These are phyloP conservation scores for Penicillium sp. DNA, from an alignment of 2,329 filamentous ascomycete species.

Conservation along the genomic window DNA sequence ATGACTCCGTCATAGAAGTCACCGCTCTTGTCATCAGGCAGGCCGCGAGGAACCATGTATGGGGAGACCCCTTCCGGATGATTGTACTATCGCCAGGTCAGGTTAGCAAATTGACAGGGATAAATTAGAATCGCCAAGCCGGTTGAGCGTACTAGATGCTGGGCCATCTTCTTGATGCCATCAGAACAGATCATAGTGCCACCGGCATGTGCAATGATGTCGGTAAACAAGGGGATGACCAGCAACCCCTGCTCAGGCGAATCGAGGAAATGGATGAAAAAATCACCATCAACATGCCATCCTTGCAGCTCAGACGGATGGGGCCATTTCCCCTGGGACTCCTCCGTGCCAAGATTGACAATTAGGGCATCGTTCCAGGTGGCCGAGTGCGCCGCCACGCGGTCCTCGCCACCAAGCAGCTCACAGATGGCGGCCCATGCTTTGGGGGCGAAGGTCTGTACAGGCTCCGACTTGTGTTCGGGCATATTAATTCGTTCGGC, in stretches of 20 bases:
- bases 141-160: conserved; percentile 52
- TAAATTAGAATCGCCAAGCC: not conserved
- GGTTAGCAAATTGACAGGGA: not conserved
- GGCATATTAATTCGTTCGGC: conserved; percentile 69
- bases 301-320: conserved; percentile 60
- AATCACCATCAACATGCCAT: conserved; percentile 76
- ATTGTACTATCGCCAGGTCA: conserved; percentile 46
- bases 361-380: conserved; percentile 72
- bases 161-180: conserved; percentile 63
- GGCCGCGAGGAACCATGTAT: conserved; percentile 65
- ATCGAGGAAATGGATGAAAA: conserved; percentile 75
- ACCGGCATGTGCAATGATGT: conserved; percentile 65
- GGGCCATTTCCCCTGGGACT: conserved; percentile 57
- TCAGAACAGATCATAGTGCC: conserved; percentile 69
- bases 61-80: conserved; percentile 71
- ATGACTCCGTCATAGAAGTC: conserved; percentile 50
- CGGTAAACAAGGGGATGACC: conserved; percentile 71
- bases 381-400: conserved; percentile 56
- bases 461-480: conserved; percentile 60
- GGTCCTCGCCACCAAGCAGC: conserved; percentile 68
- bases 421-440: conserved; percentile 72
- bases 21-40: conserved; percentile 19
- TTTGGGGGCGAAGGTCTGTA: conserved; percentile 64
- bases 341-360: conserved; percentile 68
- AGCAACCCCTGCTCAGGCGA: conserved; percentile 72